A percentile compares a stretch with the other conserved stretches of the same genome.
Evolutionary conservation across 306 rosid species (phyloP).

Genomic region (Neltuma alba): DNA sequence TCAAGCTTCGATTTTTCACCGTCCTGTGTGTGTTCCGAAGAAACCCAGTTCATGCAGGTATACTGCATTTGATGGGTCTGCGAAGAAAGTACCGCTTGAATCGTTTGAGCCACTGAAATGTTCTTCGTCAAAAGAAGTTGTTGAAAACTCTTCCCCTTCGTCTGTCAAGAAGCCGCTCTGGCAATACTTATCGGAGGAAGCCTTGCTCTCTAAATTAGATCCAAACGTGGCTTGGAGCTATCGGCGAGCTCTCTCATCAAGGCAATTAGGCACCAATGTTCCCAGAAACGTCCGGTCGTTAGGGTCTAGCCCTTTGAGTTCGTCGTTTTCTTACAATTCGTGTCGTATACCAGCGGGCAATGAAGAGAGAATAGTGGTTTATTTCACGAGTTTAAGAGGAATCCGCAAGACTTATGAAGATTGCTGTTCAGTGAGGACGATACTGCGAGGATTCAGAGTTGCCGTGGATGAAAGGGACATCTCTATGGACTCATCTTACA

Average conservation of each 20-base stretch:
- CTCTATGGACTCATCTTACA: constrained; percentile 77
- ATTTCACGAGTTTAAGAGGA: constrained; percentile 80
- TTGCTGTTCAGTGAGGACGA: constrained; percentile 68
- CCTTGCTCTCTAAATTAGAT: constrained; percentile 71
- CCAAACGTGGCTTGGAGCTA: constrained; percentile 76
- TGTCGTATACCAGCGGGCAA: constrained; percentile 38
- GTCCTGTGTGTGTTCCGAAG: constrained; percentile 24
- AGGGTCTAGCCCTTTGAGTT: constrained; percentile 57
- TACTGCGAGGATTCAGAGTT: constrained; percentile 65
- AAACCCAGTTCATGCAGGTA: constrained; percentile 52
- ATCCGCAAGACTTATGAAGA: constrained; percentile 77
- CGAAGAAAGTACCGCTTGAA: constrained; percentile 45
- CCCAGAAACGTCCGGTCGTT: constrained; percentile 47
- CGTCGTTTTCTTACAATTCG: constrained; percentile 30
- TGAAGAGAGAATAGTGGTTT: constrained; percentile 68
- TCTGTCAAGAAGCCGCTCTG: constrained; percentile 66
- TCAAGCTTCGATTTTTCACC: constrained; percentile 30
- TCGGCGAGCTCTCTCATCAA: constrained; percentile 70
- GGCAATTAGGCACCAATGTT: constrained; percentile 46
- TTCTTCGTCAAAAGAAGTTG: constrained; percentile 25
- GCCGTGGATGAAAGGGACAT: constrained; percentile 77
- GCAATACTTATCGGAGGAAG: constrained; percentile 87
- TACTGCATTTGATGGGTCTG: constrained; percentile 57
- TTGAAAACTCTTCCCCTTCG: constrained; percentile 34
- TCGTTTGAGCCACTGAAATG: constrained; percentile 44